A percentile compares a stretch with the other conserved stretches of the same genome.
These are phyloP conservation scores for Strigomonas culicis DNA, from an alignment of 208 protist species.

Conservation along the genomic window DNA sequence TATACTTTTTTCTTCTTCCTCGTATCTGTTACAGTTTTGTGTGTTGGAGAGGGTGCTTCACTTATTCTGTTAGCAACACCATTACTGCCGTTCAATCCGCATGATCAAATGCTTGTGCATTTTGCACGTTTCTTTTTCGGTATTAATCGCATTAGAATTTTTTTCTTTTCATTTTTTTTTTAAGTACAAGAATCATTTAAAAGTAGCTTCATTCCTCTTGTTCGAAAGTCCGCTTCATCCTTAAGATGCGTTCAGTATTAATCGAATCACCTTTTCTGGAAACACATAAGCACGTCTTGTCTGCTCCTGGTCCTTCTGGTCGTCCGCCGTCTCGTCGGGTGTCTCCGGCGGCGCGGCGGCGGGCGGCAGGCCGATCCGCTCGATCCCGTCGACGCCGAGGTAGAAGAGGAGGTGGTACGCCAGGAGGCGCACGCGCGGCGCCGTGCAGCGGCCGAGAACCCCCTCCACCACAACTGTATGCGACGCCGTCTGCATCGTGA, in stretches of 20 bases:
- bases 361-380: neutral
- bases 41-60: too few species aligned
- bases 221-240: neutral
- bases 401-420: conserved; percentile 60
- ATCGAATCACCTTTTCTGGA: too few species aligned
- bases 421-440: conserved; percentile 28
- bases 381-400: conserved; percentile 16
- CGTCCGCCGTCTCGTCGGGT: too few species aligned
- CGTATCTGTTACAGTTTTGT: too few species aligned
- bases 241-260: conserved; percentile 5
- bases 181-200: neutral
- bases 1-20: neutral
- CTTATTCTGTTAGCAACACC: too few species aligned
- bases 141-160: conserved; percentile 3
- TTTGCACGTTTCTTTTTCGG: conserved; percentile 5
- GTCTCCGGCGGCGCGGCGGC: too few species aligned
- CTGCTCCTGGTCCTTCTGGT: neutral
- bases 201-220: conserved; percentile 1
- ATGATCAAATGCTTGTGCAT: too few species aligned
- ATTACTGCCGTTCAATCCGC: too few species aligned
- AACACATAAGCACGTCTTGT: neutral
- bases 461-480: conserved; percentile 17
- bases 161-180: conserved; percentile 3
- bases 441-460: conserved; percentile 46
- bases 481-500: neutral